Evolutionary conservation across 768 basidiomycete genomes (phyloP), one percentile per base, ranked within the genome.

Genomic region (Leucosporidium yakuticum): DNA sequence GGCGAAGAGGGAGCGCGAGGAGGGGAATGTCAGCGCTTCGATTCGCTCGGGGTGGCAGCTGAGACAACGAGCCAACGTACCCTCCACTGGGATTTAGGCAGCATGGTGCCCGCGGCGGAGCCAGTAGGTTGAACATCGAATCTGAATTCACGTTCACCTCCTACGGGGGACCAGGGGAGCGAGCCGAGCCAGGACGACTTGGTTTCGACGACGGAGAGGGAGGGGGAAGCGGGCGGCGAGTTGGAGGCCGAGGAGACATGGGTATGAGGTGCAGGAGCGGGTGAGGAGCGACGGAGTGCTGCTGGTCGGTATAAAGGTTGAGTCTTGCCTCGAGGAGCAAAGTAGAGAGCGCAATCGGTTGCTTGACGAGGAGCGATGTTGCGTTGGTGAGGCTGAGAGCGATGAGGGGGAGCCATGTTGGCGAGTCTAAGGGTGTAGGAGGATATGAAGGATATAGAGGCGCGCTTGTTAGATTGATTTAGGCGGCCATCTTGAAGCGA

Each of bases 31-130:
- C 27, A 29, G 54, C 25, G 29, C 31, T 20, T 17, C 9, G 27
- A 15, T 32, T 19, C 17, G 17, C 11, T 23, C 31, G 55, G 20
- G 19, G n/a, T 20, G 31, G 31, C 55, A 4, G 23, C 32, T 21
- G 34, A 23, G 34, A 12, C 21, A 34, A 5, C 5, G 21, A 11
- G 6, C 4, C 14, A 25, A 39, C 57, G 57, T 36, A 58, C 57
- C 57, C 39, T 58, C 57, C 57, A 58, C 57, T 34, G 57, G 12
- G 32, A 34, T 17, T 25, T 58, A 23, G 57, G 17, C 57, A 58
- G n/a, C 34, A 58, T 23, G 8, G 57, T n/a, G 11, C 57, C 57
- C 19, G 34, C 9, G 9, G 39, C 57, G 8, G 57, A 23, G 20
- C 34, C 36, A 19, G 39, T 44, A 44, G 39, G 39, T 15, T 44